A percentile compares a stretch with the other conserved stretches of the same genome.
These are phyloP conservation scores for Paramarasmius palmivorus DNA, from an alignment of 1,284 basidiomycete species.

Conservation along the genomic window DNA sequence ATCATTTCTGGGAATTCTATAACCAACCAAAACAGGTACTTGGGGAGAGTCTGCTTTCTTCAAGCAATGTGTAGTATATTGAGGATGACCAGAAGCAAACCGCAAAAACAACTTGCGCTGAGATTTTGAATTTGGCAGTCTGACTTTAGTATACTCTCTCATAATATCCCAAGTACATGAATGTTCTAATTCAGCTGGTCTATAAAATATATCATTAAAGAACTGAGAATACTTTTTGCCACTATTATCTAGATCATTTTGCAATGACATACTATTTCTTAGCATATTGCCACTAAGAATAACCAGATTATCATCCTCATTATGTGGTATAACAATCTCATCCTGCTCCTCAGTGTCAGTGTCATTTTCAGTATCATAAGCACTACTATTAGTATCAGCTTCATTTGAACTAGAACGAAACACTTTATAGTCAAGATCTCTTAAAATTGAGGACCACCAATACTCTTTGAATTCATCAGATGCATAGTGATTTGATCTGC, in stretches of 20 bases:
- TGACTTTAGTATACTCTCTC: slow-evolving; percentile 9
- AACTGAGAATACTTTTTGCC: slow-evolving; percentile 4
- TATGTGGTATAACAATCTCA: slow-evolving; percentile 1
- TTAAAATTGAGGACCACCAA: slow-evolving; percentile 15
- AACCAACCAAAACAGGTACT: slow-evolving; percentile 17
- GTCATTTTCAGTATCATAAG: background rate
- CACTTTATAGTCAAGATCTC: slow-evolving; percentile 11
- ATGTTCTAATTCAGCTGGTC: slow-evolving; percentile 10
- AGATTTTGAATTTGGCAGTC: slow-evolving; percentile 11
- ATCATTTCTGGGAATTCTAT: slow-evolving; percentile 16
- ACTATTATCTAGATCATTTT: no score
- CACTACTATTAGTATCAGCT: background rate
- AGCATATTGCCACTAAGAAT: background rate
- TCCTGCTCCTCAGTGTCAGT: background rate
- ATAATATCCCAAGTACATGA: slow-evolving; percentile 17
- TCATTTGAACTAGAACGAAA: no score
- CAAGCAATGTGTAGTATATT: slow-evolving; percentile 11
- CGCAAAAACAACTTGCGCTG: slow-evolving; percentile 9
- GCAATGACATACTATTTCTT: background rate
- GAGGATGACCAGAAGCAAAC: slow-evolving; percentile 14
- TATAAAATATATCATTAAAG: slow-evolving; percentile 16
- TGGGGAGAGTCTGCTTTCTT: slow-evolving; percentile 9
- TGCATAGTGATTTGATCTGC: slow-evolving; percentile 12
- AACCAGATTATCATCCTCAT: slow-evolving; percentile 9
- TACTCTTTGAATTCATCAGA: slow-evolving; percentile 5